These are phyloP conservation scores for Acanthamoeba sp. DNA, from an alignment of 208 protist species.

Conservation along the genomic window DNA sequence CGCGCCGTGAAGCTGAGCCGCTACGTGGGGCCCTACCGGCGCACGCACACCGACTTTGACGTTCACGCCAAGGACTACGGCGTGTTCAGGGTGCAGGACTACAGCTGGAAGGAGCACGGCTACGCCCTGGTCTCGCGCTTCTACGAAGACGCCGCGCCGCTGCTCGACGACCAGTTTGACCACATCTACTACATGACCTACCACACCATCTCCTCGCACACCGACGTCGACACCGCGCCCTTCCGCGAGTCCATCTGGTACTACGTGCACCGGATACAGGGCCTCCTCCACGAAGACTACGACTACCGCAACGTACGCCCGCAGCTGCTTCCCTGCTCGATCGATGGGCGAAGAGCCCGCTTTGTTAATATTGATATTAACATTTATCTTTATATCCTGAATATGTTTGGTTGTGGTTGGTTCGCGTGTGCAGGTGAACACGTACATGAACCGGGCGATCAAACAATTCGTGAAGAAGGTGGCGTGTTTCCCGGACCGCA, in stretches of 20 bases:
- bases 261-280: slow-evolving; percentile 84
- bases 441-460: slow-evolving; percentile 79
- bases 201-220: slow-evolving; percentile 77
- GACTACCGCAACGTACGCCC: slow-evolving; percentile 80
- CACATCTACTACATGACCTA: slow-evolving; percentile 84
- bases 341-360: neutral
- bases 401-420: no score
- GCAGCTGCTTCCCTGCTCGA: neutral
- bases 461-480: slow-evolving; percentile 86
- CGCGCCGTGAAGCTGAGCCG: slow-evolving; percentile 31
- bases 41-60: slow-evolving; percentile 81
- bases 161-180: slow-evolving; percentile 83
- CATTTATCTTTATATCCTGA: no score
- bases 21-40: slow-evolving; percentile 67
- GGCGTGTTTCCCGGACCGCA: slow-evolving; percentile 80
- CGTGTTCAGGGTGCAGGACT: slow-evolving; percentile 77
- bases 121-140: slow-evolving; percentile 81
- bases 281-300: slow-evolving; percentile 85
- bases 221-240: slow-evolving; percentile 81
- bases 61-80: slow-evolving; percentile 71
- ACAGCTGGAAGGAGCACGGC: slow-evolving; percentile 85
- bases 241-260: slow-evolving; percentile 86
- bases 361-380: neutral
- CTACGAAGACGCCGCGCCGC: slow-evolving; percentile 79
- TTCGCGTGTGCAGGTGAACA: slow-evolving; percentile 84